Evolutionary conservation across 2,329 filamentous ascomycete genomes (phyloP), one percentile per base, ranked within the genome.

Genomic region (Penicillium sclerotiorum): DNA sequence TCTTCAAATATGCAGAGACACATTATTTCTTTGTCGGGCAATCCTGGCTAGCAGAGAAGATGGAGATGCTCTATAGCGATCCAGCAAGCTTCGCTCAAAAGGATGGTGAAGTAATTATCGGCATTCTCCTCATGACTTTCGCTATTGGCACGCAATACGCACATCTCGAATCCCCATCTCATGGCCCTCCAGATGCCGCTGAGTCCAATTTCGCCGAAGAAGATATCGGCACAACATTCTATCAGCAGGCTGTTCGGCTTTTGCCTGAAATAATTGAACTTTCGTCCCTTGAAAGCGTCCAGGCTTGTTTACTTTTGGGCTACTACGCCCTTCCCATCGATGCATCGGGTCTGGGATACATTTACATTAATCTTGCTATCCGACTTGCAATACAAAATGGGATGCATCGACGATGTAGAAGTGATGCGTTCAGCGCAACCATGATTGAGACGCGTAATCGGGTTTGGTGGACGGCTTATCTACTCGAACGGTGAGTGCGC

Each of bases 301-400:
- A 81, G 58, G 79, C 77, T 0, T 80, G 76, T 47, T 62, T 81
- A 5, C 67, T 81, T 9, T 72, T 81, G n/a, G 78, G 75, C 1
- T 68, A 78, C 18, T 81, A 80, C 53, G 73, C 75, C 0, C 62
- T 81, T 2, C 78, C 79, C 0, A 65, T 80, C 0, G 78, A 81
- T 57, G 72, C 78, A 0, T 77, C 76, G 0, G 79, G 79, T 0
- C 55, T 81, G 22, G 73, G 76, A 0, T 81, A 79, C 52, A 77
- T 77, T 4, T 81, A 81, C 46, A 60, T 80, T 8, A 77, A 76
- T 13, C 62, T 81, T 4, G 75, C 77, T 0, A 67, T 80, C 41
- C 78, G 78, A 37, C 66, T 81, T 27, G 79, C 75, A 2, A 79
- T 80, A 30, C 77, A 80, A 50, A 81, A 81, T 53, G 79, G 79